Evolutionary conservation across 768 basidiomycete genomes (phyloP).

Genomic region (Cantharellus anzutake): DNA sequence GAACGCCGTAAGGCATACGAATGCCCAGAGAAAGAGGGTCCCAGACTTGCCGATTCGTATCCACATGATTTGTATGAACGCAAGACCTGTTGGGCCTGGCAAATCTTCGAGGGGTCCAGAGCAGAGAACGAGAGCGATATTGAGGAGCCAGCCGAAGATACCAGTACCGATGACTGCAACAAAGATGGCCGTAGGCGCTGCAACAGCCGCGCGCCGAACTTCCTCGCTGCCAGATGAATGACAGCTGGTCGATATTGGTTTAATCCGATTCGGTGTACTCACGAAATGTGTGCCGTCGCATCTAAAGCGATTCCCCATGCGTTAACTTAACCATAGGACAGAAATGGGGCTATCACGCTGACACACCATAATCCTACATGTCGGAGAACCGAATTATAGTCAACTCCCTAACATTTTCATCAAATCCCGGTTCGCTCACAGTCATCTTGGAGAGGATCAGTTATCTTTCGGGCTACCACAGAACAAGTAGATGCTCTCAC

Average conservation of each 20-base stretch:
- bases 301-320: neutral
- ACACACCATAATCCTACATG: conserved; percentile 32
- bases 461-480: neutral
- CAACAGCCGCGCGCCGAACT: conserved; percentile 61
- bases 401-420: neutral
- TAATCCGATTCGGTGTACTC: conserved; percentile 15
- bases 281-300: conserved; percentile 50
- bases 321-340: neutral
- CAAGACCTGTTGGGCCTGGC: conserved; percentile 49
- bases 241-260: neutral
- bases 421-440: neutral
- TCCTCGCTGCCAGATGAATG: conserved; percentile 30
- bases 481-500: conserved; percentile 29
- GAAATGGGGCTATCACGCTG: neutral
- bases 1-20: conserved; percentile 74
- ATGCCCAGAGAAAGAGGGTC: conserved; percentile 33
- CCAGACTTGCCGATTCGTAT: conserved; percentile 59
- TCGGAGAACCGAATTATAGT: neutral
- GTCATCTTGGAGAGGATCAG: conserved; percentile 3
- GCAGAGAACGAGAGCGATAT: conserved; percentile 73
- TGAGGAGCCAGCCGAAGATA: conserved; percentile 67
- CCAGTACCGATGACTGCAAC: conserved; percentile 58
- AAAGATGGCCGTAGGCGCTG: conserved; percentile 44
- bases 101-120: conserved; percentile 52
- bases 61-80: conserved; percentile 62